A percentile compares a stretch with the other conserved stretches of the same genome.
phyloP scores from a whole-genome alignment of 2,329 filamentous ascomycete genomes.

The Phialocephala sp. region DNA sequence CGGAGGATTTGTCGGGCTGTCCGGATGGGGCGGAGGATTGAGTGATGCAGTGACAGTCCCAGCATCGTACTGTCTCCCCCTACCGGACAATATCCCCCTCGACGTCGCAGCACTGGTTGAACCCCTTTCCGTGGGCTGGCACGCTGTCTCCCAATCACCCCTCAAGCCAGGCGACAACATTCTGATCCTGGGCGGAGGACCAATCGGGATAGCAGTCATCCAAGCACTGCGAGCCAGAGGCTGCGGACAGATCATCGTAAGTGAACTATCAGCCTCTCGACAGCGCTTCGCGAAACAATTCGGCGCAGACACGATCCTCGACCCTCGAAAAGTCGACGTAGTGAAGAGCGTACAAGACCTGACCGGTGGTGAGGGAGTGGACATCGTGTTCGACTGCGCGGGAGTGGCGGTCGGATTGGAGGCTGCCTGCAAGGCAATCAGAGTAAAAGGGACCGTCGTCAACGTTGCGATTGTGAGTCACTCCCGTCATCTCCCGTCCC shows the following conservation, averaged over 20 bases:
- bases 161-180: conserved; percentile 53
- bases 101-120: conserved; percentile 65
- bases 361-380: conserved; percentile 56
- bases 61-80: conserved; percentile 52
- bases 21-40: conserved; percentile 56
- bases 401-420: conserved; percentile 57
- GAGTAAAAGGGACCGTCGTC: conserved; percentile 60
- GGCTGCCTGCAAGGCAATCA: conserved; percentile 54
- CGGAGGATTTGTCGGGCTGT: conserved; percentile 57
- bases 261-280: conserved; percentile 57
- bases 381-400: conserved; percentile 67
- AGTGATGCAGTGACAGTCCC: conserved; percentile 60
- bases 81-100: conserved; percentile 58
- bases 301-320: conserved; percentile 60
- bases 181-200: conserved; percentile 65
- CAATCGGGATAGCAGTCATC: conserved; percentile 65
- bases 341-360: conserved; percentile 52
- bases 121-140: conserved; percentile 68
- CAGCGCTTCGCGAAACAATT: conserved; percentile 58
- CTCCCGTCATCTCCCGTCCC: background rate
- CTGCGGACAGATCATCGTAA: conserved; percentile 60
- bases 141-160: conserved; percentile 58
- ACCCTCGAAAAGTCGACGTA: conserved; percentile 57
- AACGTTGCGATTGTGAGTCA: conserved; percentile 60
- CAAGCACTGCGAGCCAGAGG: conserved; percentile 61